Evolutionary conservation across 345 rosid genomes (phyloP).

Genomic region (Angophora floribunda): DNA sequence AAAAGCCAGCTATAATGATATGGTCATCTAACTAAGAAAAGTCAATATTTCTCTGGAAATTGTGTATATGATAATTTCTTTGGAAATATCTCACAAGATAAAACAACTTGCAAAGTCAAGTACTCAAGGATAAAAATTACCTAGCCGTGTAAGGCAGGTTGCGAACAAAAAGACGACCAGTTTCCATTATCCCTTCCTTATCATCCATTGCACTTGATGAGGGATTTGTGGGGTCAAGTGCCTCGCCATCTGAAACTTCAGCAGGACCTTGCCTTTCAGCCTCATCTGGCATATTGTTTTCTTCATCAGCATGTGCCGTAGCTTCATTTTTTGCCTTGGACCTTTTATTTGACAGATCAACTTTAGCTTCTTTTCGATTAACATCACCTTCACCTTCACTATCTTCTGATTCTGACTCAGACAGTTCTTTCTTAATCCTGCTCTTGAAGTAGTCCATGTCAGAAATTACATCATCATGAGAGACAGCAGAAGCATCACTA

Average conservation of each 20-base stretch:
- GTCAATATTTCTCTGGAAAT: neutral
- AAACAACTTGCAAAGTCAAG: neutral
- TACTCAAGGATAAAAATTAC: constrained; percentile 18
- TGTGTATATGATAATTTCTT: neutral
- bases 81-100: neutral
- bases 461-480: constrained; percentile 41
- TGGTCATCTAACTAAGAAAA: neutral
- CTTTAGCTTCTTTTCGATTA: constrained; percentile 2
- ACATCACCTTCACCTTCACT: constrained; percentile 16
- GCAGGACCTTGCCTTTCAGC: constrained; percentile 17
- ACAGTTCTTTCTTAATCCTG: constrained; percentile 64
- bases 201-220: constrained; percentile 20
- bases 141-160: constrained; percentile 79
- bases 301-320: neutral
- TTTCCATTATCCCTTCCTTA: constrained; percentile 28
- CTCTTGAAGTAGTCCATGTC: constrained; percentile 93
- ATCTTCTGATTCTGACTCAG: constrained; percentile 71
- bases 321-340: constrained; percentile 7
- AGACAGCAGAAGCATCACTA: constrained; percentile 1
- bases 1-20: neutral
- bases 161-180: constrained; percentile 78
- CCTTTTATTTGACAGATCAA: constrained; percentile 2
- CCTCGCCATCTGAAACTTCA: constrained; percentile 28
- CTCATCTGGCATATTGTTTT: constrained; percentile 8
- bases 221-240: constrained; percentile 15